Evolutionary conservation across 805 yeast species (phyloP).

Genomic region (Wickerhamomyces silvicola): DNA sequence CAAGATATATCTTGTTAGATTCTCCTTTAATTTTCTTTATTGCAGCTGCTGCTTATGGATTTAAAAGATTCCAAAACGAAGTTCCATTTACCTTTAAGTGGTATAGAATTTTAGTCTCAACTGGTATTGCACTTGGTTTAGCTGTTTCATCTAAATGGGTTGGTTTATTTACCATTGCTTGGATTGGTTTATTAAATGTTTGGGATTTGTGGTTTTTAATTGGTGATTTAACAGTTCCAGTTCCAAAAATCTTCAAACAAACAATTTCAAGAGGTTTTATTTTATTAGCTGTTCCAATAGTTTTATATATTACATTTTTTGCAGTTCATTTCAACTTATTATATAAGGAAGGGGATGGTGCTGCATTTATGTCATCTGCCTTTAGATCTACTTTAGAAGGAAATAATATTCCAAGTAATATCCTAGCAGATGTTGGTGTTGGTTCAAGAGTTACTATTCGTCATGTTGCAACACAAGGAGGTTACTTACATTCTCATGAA

Average conservation of each 20-base stretch:
- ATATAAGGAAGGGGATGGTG: slow-evolving; percentile 60
- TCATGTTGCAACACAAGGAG: slow-evolving; percentile 68
- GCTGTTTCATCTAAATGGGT: slow-evolving; percentile 80
- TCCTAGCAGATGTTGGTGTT: slow-evolving; percentile 64
- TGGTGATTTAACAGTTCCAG: slow-evolving; percentile 58
- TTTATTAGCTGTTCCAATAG: slow-evolving; percentile 52
- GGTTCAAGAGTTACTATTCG: slow-evolving; percentile 62
- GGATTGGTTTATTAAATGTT: slow-evolving; percentile 62
- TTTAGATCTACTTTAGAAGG: slow-evolving; percentile 61
- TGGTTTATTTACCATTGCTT: slow-evolving; percentile 72
- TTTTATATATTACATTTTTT: slow-evolving; percentile 53
- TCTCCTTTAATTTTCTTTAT: slow-evolving; percentile 73
- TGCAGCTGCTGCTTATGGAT: slow-evolving; percentile 61
- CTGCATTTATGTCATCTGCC: slow-evolving; percentile 65
- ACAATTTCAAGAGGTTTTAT: slow-evolving; percentile 43
- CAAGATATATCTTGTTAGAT: slow-evolving; percentile 69
- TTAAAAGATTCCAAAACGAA: slow-evolving; percentile 59
- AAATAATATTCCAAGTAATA: slow-evolving; percentile 50
- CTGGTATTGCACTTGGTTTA: slow-evolving; percentile 66
- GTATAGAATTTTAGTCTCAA: slow-evolving; percentile 53
- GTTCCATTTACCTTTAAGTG: slow-evolving; percentile 54
- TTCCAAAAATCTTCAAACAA: slow-evolving; percentile 39
- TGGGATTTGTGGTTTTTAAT: slow-evolving; percentile 63
- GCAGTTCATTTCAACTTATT: slow-evolving; percentile 56
- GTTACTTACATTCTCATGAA: slow-evolving; percentile 78